phyloP scores from a whole-genome alignment of 305 asterid genomes.

The Withania somnifera region DNA sequence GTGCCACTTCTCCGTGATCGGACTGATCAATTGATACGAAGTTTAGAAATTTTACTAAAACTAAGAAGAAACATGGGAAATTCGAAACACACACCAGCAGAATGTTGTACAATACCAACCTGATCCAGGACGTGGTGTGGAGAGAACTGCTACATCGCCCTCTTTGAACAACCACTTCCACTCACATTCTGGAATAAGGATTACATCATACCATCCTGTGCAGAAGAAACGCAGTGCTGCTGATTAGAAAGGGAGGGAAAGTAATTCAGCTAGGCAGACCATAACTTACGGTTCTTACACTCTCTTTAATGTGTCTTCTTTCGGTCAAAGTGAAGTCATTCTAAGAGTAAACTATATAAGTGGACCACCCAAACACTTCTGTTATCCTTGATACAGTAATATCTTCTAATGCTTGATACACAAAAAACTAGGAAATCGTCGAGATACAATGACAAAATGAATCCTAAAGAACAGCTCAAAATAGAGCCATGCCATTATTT shows the following conservation, averaged over 20 bases:
- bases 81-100: constrained; percentile 7
- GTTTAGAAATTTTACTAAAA: constrained; percentile 1
- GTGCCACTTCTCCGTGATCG: constrained; percentile 49
- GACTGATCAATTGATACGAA: constrained; percentile 32
- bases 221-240: constrained; percentile 8
- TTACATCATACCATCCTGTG: constrained; percentile 96
- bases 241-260: constrained; percentile 6
- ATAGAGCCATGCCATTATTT: neutral
- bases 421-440: neutral
- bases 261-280: neutral
- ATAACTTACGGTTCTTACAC: neutral
- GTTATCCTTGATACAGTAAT: neutral
- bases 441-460: neutral
- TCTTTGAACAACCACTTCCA: constrained; percentile 89
- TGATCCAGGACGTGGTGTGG: constrained; percentile 84
- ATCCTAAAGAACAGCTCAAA: neutral
- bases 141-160: constrained; percentile 97
- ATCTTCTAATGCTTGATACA: neutral
- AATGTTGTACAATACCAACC: constrained; percentile 29
- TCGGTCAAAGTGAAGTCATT: neutral
- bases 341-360: neutral
- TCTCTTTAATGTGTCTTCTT: neutral
- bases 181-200: constrained; percentile 61
- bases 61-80: neutral
- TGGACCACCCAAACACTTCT: neutral